These are phyloP conservation scores for Phytophthora cactorum DNA, from an alignment of 352 stramenopile species.

Conservation along the genomic window DNA sequence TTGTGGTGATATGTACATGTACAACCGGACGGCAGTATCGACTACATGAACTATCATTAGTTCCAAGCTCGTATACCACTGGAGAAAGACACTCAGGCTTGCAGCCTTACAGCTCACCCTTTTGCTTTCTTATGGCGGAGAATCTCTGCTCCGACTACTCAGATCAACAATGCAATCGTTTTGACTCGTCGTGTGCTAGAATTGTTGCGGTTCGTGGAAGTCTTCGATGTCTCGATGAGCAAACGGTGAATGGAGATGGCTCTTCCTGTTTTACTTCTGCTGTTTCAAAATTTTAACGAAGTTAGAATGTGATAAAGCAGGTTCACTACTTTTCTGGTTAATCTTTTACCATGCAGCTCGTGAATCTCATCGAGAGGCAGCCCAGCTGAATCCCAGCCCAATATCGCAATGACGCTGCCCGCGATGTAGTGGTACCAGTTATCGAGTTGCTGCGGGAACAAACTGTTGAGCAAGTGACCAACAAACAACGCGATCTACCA, in stretches of 20 bases:
- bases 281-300: neutral
- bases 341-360: constrained; percentile 47
- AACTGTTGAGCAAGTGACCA: too few relatives aligned
- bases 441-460: constrained; percentile 36
- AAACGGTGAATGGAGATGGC: too few relatives aligned
- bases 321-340: neutral
- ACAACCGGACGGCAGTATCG: neutral
- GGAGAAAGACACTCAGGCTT: neutral
- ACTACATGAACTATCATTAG: neutral
- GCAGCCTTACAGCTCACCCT: neutral
- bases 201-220: neutral
- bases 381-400: constrained; percentile 59
- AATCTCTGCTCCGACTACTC: neutral
- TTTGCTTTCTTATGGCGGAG: neutral
- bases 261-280: neutral
- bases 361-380: constrained; percentile 64
- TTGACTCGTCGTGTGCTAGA: neutral
- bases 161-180: neutral
- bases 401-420: constrained; percentile 65
- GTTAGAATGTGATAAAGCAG: neutral
- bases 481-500: too few relatives aligned
- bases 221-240: too few relatives aligned
- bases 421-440: constrained; percentile 90
- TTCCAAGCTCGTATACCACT: neutral
- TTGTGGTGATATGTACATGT: neutral